These are phyloP conservation scores for Pythium sp. DNA, from an alignment of 352 stramenopile species.

Conservation along the genomic window DNA sequence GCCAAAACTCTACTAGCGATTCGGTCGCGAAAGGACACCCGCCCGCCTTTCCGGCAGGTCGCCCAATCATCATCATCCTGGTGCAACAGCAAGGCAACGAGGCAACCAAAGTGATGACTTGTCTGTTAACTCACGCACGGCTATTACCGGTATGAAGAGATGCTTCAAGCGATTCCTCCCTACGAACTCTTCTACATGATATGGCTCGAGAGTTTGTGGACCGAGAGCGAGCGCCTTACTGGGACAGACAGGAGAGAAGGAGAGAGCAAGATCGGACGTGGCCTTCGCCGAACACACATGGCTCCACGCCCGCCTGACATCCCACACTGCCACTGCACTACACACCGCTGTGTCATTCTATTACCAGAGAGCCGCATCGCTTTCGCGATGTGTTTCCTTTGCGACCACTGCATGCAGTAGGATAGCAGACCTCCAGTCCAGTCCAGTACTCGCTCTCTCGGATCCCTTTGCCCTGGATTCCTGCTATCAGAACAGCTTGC, in stretches of 20 bases:
- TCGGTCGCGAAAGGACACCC: background rate
- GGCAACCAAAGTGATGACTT: background rate
- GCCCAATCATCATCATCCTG: background rate
- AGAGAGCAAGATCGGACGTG: slow-evolving; percentile 2
- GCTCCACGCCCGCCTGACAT: background rate
- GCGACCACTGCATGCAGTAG: background rate
- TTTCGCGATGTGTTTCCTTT: background rate
- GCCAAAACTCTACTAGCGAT: slow-evolving; percentile 2
- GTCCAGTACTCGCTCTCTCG: background rate
- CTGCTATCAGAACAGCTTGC: background rate
- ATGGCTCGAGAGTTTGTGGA: background rate
- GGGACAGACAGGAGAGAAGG: background rate
- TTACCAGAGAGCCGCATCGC: background rate
- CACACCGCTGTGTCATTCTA: background rate
- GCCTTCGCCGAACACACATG: slow-evolving; percentile 3
- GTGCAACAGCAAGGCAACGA: background rate
- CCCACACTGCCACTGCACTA: background rate
- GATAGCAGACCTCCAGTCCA: background rate
- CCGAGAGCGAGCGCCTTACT: background rate
- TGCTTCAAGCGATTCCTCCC: background rate
- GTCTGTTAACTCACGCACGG: background rate
- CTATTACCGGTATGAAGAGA: background rate
- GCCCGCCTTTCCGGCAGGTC: background rate
- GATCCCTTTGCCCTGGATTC: background rate
- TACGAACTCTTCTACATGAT: background rate